Conservation (phyloP, 768 basidiomycete species). For the Trametopsis cervina region DNA sequence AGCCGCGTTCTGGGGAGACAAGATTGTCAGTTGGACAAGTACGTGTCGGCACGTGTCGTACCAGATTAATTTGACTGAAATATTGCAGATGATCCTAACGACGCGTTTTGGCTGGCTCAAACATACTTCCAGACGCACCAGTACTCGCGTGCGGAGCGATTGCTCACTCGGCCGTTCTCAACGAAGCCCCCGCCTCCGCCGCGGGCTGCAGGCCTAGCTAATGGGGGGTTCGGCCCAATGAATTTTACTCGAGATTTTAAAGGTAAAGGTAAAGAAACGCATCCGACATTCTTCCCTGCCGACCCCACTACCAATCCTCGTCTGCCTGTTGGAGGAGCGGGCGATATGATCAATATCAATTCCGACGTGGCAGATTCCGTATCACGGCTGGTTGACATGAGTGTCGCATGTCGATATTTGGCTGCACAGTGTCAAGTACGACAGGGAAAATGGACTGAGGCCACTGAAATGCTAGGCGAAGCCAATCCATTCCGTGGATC, state of each 20-base stretch:
- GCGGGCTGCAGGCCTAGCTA: conserved; percentile 22
- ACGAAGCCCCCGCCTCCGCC: conserved; percentile 30
- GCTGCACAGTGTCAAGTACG: conserved; percentile 93
- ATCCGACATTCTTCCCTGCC: conserved; percentile 5
- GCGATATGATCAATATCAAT: conserved; percentile 63
- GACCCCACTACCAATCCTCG: conserved; percentile 28
- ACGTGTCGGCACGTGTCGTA: conserved; percentile 18
- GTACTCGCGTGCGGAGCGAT: conserved; percentile 87
- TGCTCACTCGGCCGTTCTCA: conserved; percentile 84
- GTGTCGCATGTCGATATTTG: conserved; percentile 91
- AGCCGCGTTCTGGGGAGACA: conserved; percentile 98
- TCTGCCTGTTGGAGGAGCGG: conserved; percentile 60
- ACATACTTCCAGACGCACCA: conserved; percentile 95
- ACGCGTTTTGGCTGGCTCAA: conserved; percentile 99
- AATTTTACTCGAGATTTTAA: conserved; percentile 29
- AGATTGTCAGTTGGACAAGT: conserved; percentile 96
- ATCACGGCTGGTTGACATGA: conserved; percentile 85
- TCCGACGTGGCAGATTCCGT: conserved; percentile 57
- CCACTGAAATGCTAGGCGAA: conserved; percentile 89
- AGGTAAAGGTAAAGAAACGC: conserved; percentile 57
- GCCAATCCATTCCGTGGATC: conserved; percentile 80
- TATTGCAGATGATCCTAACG: conserved; percentile 80
- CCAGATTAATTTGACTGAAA: not conserved
- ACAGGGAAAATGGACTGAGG: conserved; percentile 89
- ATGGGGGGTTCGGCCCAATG: conserved; percentile 35